Conservation (phyloP, 805 yeast genomes). For the Ascoidea asiatica region DNA sequence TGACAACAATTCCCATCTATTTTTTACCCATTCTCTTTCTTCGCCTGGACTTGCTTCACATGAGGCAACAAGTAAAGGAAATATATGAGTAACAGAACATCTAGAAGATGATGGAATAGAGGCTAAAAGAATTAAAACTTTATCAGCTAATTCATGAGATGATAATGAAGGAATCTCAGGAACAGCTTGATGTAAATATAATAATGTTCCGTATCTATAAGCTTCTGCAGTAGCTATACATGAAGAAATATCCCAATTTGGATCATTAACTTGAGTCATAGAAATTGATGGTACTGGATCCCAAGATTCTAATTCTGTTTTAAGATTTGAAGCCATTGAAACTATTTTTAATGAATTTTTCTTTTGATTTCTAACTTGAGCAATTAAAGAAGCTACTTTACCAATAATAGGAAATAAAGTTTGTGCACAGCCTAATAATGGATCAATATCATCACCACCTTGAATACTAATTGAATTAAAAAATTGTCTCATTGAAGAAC, state of each 20-base stretch:
- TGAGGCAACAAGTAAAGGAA: slow-evolving; percentile 50
- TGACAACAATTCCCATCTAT: slow-evolving; percentile 41
- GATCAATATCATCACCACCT: slow-evolving; percentile 37
- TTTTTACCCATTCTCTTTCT: slow-evolving; percentile 47
- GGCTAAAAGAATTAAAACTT: slow-evolving; percentile 44
- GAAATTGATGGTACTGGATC: slow-evolving; percentile 30
- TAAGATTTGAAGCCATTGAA: slow-evolving; percentile 40
- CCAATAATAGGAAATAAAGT: slow-evolving; percentile 52
- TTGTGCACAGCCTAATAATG: slow-evolving; percentile 56
- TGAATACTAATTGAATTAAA: neutral
- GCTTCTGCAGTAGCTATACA: slow-evolving; percentile 63
- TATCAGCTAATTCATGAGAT: slow-evolving; percentile 44
- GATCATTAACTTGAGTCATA: slow-evolving; percentile 23
- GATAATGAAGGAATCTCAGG: slow-evolving; percentile 49
- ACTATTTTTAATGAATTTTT: slow-evolving; percentile 33
- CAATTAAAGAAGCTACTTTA: slow-evolving; percentile 42
- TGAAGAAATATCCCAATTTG: slow-evolving; percentile 41
- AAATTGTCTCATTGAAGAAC: neutral
- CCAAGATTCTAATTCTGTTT: slow-evolving; percentile 42
- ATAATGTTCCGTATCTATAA: slow-evolving; percentile 42
- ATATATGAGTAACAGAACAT: slow-evolving; percentile 45
- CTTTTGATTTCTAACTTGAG: slow-evolving; percentile 28
- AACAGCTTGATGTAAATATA: slow-evolving; percentile 56
- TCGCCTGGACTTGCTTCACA: slow-evolving; percentile 50
- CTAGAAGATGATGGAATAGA: slow-evolving; percentile 48